phyloP scores from a whole-genome alignment of 768 basidiomycete species.

The Serendipita sp. region DNA sequence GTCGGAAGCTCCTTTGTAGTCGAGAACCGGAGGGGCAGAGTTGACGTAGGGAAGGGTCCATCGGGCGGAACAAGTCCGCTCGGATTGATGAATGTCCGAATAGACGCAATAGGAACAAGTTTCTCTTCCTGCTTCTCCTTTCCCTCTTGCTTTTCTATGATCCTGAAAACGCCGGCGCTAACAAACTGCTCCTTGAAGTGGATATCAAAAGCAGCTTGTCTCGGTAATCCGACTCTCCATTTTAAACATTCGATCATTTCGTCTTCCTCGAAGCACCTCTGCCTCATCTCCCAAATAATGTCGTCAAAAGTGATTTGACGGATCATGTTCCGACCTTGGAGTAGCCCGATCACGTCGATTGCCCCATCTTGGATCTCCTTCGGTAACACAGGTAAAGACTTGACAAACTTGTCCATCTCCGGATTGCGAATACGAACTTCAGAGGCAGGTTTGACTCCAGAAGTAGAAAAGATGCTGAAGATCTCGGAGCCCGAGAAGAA shows the following conservation, averaged over 20 bases:
- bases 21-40: slow-evolving; percentile 39
- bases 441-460: slow-evolving; percentile 47
- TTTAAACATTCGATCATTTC: slow-evolving; percentile 72
- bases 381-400: slow-evolving; percentile 58
- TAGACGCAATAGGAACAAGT: slow-evolving; percentile 50
- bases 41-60: slow-evolving; percentile 57
- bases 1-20: slow-evolving; percentile 45
- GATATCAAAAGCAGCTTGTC: slow-evolving; percentile 19
- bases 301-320: slow-evolving; percentile 66
- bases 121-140: slow-evolving; percentile 22
- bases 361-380: slow-evolving; percentile 40
- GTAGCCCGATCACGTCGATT: slow-evolving; percentile 37
- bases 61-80: slow-evolving; percentile 46
- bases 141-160: slow-evolving; percentile 14
- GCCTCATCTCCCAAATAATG: slow-evolving; percentile 59
- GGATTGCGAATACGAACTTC: slow-evolving; percentile 62
- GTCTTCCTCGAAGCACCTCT: slow-evolving; percentile 47
- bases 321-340: slow-evolving; percentile 50
- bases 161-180: slow-evolving; percentile 45
- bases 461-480: slow-evolving; percentile 59
- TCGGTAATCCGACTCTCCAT: slow-evolving; percentile 59
- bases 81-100: slow-evolving; percentile 57
- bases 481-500: slow-evolving; percentile 56
- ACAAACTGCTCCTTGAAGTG: slow-evolving; percentile 42
- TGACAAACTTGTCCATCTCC: slow-evolving; percentile 57